phyloP scores from a whole-genome alignment of 805 yeast genomes.

The Hanseniaspora occidentalis region DNA sequence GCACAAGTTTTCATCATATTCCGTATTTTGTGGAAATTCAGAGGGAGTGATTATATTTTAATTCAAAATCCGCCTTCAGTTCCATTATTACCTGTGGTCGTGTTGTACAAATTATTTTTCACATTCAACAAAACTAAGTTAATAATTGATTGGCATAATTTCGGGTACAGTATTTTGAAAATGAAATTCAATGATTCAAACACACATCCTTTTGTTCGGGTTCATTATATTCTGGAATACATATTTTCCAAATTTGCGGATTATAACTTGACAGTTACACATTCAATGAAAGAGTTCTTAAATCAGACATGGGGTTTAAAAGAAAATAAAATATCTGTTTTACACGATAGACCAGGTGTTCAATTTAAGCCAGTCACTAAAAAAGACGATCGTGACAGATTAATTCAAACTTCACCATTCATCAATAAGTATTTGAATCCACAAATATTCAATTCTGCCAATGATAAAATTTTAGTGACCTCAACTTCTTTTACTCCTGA shows the following conservation, averaged over 20 bases:
- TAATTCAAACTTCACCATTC: constrained; percentile 13
- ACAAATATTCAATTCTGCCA: constrained; percentile 21
- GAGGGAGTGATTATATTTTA: constrained; percentile 56
- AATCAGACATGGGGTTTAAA: constrained; percentile 40
- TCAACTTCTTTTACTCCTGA: constrained; percentile 95
- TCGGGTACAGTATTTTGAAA: constrained; percentile 73
- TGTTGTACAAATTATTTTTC: constrained; percentile 30
- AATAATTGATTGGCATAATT: constrained; percentile 92
- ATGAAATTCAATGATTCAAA: constrained; percentile 38
- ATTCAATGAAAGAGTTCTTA: constrained; percentile 54
- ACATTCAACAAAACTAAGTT: constrained; percentile 44
- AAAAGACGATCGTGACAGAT: constrained; percentile 6
- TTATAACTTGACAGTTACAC: constrained; percentile 70
- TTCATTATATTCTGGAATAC: constrained; percentile 52
- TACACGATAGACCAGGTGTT: constrained; percentile 78
- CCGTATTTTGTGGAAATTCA: constrained; percentile 35
- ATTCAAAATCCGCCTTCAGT: constrained; percentile 90
- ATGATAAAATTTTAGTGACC: constrained; percentile 59
- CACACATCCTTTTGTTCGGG: constrained; percentile 48
- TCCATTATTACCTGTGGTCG: constrained; percentile 60
- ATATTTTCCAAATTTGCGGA: constrained; percentile 50
- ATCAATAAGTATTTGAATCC: constrained; percentile 25
- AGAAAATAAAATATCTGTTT: constrained; percentile 38
- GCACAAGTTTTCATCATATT: constrained; percentile 40
- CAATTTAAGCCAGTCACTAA: constrained; percentile 43